Conservation (phyloP, 257 asterid genomes). For the Echium plantagineum region DNA sequence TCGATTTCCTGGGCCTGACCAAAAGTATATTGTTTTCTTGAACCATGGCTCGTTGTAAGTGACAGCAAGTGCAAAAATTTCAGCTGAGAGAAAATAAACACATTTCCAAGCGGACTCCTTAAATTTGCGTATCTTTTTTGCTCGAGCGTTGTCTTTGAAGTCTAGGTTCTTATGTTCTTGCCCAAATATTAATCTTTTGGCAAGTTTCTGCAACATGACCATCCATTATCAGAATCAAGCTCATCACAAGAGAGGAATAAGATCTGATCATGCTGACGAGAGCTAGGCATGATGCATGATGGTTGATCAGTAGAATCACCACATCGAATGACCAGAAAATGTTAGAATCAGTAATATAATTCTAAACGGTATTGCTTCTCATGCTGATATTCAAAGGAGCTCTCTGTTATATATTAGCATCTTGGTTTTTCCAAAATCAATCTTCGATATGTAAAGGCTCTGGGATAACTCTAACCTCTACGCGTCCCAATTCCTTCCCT, state of each 20-base stretch:
- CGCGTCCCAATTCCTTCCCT: too few species aligned
- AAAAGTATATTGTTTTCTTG: conserved; percentile 54
- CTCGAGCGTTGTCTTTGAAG: conserved; percentile 34
- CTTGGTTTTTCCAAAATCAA: too few species aligned
- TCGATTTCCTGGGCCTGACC: conserved; percentile 85
- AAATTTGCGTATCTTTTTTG: conserved; percentile 74
- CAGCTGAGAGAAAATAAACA: conserved; percentile 81
- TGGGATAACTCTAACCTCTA: too few species aligned
- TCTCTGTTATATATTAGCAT: too few species aligned
- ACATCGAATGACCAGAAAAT: too few species aligned
- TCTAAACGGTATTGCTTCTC: too few species aligned
- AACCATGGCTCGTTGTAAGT: conserved; percentile 94
- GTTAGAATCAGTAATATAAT: too few species aligned
- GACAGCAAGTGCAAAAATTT: conserved; percentile 64
- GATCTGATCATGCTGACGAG: background rate
- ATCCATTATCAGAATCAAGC: conserved; percentile 1
- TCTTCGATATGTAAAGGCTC: too few species aligned
- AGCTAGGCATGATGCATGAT: too few species aligned
- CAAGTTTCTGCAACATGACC: conserved; percentile 52
- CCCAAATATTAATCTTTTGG: conserved; percentile 60
- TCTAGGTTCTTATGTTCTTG: conserved; percentile 39
- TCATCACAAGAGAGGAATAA: background rate
- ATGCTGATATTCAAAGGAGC: too few species aligned
- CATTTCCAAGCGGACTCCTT: conserved; percentile 99
- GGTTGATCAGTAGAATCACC: too few species aligned